phyloP scores from a whole-genome alignment of 257 asterid genomes.

The Prunella vulgaris region DNA sequence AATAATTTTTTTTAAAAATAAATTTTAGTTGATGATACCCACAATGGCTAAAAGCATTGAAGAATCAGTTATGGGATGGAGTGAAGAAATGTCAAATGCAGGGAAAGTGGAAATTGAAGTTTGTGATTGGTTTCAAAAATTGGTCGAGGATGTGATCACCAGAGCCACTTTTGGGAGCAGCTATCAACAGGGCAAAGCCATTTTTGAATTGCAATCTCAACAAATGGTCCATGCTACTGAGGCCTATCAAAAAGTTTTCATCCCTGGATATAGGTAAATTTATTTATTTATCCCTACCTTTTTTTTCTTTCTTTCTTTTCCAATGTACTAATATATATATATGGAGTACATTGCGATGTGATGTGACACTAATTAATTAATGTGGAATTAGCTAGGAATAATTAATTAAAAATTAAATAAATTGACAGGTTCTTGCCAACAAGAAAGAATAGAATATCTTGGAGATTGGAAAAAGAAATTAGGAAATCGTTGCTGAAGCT shows the following conservation, averaged over 20 bases:
- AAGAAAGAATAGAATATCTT: conserved; percentile 61
- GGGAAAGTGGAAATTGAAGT: conserved; percentile 71
- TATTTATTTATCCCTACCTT: neutral
- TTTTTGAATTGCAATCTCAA: conserved; percentile 68
- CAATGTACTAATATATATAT: too few relatives aligned
- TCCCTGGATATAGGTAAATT: conserved; percentile 74
- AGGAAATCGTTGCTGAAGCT: conserved; percentile 62
- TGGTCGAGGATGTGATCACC: conserved; percentile 70
- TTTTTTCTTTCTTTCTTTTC: neutral
- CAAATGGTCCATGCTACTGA: conserved; percentile 80
- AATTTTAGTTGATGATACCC: conserved; percentile 63
- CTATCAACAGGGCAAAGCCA: conserved; percentile 69
- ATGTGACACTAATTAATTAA: neutral
- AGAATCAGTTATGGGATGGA: conserved; percentile 54
- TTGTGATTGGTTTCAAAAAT: conserved; percentile 54
- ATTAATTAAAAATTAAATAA: neutral
- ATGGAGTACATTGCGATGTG: too few relatives aligned
- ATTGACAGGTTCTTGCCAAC: conserved; percentile 69
- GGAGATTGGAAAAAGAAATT: conserved; percentile 82
- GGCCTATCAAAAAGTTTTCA: conserved; percentile 64
- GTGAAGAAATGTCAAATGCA: conserved; percentile 35
- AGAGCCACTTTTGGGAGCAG: conserved; percentile 72
- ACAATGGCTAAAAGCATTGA: conserved; percentile 63
- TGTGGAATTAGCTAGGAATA: neutral
- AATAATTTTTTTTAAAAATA: too few relatives aligned